A percentile compares a stretch with the other conserved stretches of the same genome.
These are phyloP conservation scores for Penicillium crystallinum DNA, from an alignment of 495 filamentous ascomycete genomes.

Conservation along the genomic window DNA sequence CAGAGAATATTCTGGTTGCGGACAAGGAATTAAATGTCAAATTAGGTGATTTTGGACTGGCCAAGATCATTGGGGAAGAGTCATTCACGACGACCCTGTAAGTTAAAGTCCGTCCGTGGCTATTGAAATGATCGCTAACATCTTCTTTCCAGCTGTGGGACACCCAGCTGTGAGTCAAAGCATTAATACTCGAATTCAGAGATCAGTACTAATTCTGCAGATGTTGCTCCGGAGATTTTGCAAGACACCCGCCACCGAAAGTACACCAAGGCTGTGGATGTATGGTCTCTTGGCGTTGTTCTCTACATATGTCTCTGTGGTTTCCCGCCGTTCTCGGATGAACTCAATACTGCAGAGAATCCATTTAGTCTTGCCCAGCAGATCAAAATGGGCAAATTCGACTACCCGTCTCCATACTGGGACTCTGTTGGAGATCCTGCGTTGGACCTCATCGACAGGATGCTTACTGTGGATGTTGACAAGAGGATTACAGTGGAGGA, in stretches of 20 bases:
- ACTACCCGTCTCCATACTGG: constrained; percentile 98
- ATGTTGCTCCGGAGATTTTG: constrained; percentile 95
- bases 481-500: constrained; percentile 82
- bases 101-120: constrained; percentile 20
- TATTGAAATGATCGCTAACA: constrained; percentile 7
- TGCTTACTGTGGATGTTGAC: constrained; percentile 84
- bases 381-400: constrained; percentile 82
- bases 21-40: constrained; percentile 84
- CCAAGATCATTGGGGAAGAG: constrained; percentile 97
- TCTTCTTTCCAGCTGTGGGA: constrained; percentile 62
- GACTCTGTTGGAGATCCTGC: constrained; percentile 86
- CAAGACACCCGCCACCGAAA: constrained; percentile 69
- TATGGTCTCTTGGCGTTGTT: constrained; percentile 98
- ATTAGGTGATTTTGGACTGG: constrained; percentile 93
- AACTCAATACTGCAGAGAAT: constrained; percentile 70
- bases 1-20: constrained; percentile 90
- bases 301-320: constrained; percentile 98
- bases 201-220: constrained; percentile 35
- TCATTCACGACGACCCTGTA: constrained; percentile 94
- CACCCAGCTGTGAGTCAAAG: constrained; percentile 67
- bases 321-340: constrained; percentile 95
- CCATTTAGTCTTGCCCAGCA: constrained; percentile 86
- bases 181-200: neutral
- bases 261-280: constrained; percentile 92
- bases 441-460: constrained; percentile 88